Percentiles rank a stretch among this genome's conserved stretches.
phyloP scores from a whole-genome alignment of 306 rosid species.

The Chamaecrista fasciculata region DNA sequence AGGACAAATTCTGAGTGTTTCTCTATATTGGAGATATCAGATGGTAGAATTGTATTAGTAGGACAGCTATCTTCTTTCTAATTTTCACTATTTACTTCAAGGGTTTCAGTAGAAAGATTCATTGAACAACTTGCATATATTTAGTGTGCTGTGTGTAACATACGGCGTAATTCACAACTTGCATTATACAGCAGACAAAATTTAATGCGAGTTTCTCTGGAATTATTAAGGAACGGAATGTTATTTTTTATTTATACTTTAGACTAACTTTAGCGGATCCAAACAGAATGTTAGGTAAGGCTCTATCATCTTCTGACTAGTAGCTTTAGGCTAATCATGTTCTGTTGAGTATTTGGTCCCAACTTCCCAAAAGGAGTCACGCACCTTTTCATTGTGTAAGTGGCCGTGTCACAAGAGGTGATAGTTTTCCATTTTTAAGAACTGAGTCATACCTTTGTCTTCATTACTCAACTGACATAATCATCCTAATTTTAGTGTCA shows the following conservation, averaged over 20 bases:
- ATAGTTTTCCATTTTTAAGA: neutral
- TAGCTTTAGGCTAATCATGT: neutral
- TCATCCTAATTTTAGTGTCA: slow-evolving; percentile 6
- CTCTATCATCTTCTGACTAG: neutral
- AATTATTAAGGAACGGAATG: neutral
- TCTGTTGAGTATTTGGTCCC: slow-evolving; percentile 1
- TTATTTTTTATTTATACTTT: no score
- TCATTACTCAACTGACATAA: neutral
- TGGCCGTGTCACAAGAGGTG: neutral
- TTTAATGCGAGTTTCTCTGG: slow-evolving; percentile 2
- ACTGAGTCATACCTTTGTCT: neutral
- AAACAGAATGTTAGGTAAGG: neutral
- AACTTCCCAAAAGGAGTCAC: neutral
- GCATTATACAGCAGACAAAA: neutral
- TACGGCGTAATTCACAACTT: neutral
- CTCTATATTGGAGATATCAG: slow-evolving; percentile 3
- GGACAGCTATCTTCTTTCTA: slow-evolving; percentile 14
- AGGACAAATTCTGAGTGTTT: slow-evolving; percentile 16
- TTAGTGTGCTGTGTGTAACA: neutral
- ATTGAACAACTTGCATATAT: neutral
- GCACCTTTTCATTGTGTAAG: neutral
- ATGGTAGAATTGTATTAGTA: slow-evolving; percentile 14
- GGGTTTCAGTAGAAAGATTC: neutral
- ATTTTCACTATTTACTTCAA: slow-evolving; percentile 1
- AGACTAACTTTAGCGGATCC: no score